Conservation (phyloP, 192 early-diverging fungal species). For the Podila minutissima region DNA sequence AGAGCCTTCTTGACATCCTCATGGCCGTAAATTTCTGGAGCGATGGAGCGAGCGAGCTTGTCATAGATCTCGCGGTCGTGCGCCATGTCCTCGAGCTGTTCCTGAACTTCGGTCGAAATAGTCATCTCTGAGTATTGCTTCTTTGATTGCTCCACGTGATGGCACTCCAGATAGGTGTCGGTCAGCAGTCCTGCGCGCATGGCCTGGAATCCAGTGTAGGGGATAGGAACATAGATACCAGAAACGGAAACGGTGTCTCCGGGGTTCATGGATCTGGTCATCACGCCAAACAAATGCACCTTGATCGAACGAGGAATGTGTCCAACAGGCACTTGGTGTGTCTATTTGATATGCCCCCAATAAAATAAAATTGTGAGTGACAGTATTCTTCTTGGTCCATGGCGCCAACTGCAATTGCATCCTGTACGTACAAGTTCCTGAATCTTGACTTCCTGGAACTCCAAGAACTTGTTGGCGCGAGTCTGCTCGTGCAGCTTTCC, state of each 20-base stretch:
- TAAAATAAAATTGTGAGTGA: neutral
- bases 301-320: conserved; percentile 97
- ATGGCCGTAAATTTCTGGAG: conserved; percentile 93
- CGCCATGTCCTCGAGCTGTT: conserved; percentile 65
- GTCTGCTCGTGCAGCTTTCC: conserved; percentile 92
- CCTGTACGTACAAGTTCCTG: conserved; percentile 84
- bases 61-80: conserved; percentile 80
- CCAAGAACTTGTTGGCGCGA: conserved; percentile 89
- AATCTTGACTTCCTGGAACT: conserved; percentile 96
- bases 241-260: conserved; percentile 88
- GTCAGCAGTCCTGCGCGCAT: conserved; percentile 91
- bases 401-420: neutral
- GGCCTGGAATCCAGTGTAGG: conserved; percentile 93
- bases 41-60: conserved; percentile 78
- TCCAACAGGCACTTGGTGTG: conserved; percentile 98
- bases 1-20: conserved; percentile 95
- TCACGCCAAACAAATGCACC: conserved; percentile 85
- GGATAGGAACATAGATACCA: conserved; percentile 92
- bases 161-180: conserved; percentile 94
- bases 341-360: conserved; percentile 53
- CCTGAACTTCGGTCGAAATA: conserved; percentile 60
- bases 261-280: conserved; percentile 83
- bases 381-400: neutral
- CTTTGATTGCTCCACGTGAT: conserved; percentile 88
- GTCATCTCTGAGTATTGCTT: conserved; percentile 91